These are phyloP conservation scores for Plasmodium inui DNA, from an alignment of 169 alveolate genomes.

Conservation along the genomic window DNA sequence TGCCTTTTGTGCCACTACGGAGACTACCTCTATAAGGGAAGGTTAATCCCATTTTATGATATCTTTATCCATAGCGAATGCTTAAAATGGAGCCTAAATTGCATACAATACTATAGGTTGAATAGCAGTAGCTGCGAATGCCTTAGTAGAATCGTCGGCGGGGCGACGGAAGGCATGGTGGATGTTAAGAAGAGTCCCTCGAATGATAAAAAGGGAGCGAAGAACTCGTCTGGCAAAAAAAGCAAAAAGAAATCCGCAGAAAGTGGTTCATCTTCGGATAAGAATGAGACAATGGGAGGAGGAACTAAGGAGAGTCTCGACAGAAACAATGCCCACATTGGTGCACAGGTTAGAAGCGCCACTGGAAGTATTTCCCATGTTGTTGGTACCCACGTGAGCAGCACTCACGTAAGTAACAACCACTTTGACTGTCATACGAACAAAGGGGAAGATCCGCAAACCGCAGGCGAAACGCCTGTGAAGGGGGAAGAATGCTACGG, in stretches of 20 bases:
- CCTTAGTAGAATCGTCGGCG: background rate
- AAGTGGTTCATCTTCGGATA: background rate
- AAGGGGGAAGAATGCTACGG: background rate
- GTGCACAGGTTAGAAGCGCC: background rate
- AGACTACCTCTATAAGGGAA: conserved; percentile 76
- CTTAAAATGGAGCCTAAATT: conserved; percentile 81
- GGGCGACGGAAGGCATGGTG: background rate
- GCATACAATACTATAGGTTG: conserved; percentile 73
- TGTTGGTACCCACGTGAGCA: background rate
- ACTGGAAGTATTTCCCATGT: background rate
- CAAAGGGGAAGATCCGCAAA: background rate
- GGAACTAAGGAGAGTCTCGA: background rate
- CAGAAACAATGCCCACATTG: background rate
- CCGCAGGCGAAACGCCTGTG: background rate
- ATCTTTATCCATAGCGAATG: conserved; percentile 82
- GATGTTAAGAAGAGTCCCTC: background rate
- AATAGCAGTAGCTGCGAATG: conserved; percentile 68
- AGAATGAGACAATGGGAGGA: background rate
- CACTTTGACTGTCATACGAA: background rate
- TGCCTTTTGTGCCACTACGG: conserved; percentile 53
- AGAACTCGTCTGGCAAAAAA: background rate
- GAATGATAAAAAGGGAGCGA: conserved; percentile 2
- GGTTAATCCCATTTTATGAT: conserved; percentile 81
- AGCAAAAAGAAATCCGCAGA: conserved; percentile 8
- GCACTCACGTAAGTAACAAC: background rate